phyloP scores from a whole-genome alignment of 768 basidiomycete genomes.

The Boletus edulis region DNA sequence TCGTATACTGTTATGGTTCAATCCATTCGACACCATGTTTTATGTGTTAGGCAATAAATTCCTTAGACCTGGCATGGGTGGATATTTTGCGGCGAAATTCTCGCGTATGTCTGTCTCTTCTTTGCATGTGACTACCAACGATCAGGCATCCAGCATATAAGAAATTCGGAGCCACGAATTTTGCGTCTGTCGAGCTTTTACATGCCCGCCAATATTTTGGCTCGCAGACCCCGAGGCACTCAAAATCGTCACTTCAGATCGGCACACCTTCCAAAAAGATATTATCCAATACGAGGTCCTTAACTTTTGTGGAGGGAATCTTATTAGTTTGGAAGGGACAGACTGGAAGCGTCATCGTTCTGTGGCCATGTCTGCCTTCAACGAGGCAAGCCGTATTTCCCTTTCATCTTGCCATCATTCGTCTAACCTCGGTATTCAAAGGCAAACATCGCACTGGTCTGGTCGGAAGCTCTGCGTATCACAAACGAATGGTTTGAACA shows the following conservation, averaged over 20 bases:
- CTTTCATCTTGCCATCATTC: neutral
- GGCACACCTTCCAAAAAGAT: conserved; percentile 41
- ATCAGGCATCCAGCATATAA: conserved; percentile 32
- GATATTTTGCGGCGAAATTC: conserved; percentile 35
- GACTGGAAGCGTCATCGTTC: conserved; percentile 49
- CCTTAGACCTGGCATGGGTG: conserved; percentile 35
- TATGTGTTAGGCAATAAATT: conserved; percentile 30
- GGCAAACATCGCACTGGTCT: conserved; percentile 49
- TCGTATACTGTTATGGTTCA: conserved; percentile 23
- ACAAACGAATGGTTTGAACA: conserved; percentile 42
- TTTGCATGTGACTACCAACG: neutral
- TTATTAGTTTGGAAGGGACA: conserved; percentile 40
- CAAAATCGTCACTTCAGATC: conserved; percentile 32
- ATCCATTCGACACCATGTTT: conserved; percentile 31
- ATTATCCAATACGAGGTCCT: conserved; percentile 37
- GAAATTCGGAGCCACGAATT: conserved; percentile 38
- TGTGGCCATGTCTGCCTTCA: conserved; percentile 49
- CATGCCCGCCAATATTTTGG: conserved; percentile 36
- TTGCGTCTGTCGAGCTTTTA: conserved; percentile 36
- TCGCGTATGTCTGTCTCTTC: conserved; percentile 28
- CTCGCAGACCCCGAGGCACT: conserved; percentile 44
- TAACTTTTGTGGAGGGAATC: conserved; percentile 45
- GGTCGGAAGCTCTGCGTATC: conserved; percentile 42
- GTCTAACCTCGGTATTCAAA: conserved; percentile 12
- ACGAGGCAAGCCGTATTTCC: conserved; percentile 33